These are phyloP conservation scores for Uronychia setigera DNA, from an alignment of 73 alveolate species.

Conservation along the genomic window DNA sequence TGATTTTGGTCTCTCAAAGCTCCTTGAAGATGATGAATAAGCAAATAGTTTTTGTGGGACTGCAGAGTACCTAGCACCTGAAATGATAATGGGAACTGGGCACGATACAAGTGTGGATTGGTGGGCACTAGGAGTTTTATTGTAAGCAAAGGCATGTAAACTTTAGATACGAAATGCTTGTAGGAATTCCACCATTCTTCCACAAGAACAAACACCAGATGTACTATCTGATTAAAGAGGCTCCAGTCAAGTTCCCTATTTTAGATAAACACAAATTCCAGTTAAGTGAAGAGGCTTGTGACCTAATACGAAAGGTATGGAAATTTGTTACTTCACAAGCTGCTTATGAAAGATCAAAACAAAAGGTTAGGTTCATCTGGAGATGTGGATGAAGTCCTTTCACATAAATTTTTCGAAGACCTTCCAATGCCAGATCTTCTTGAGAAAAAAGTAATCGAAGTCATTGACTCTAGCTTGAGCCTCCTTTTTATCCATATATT, in stretches of 20 bases:
- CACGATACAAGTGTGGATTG: conserved; percentile 78
- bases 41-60: conserved; percentile 81
- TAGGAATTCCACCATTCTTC: conserved; percentile 80
- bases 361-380: conserved; percentile 48
- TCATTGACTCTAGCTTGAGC: neutral
- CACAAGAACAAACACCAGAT: conserved; percentile 62
- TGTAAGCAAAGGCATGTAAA: neutral
- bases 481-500: neutral
- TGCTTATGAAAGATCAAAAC: conserved; percentile 54
- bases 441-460: neutral
- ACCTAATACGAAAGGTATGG: conserved; percentile 33
- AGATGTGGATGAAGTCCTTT: conserved; percentile 52
- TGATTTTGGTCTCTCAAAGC: conserved; percentile 86
- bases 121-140: conserved; percentile 87
- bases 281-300: conserved; percentile 41
- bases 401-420: conserved; percentile 47
- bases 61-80: conserved; percentile 91
- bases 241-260: conserved; percentile 70
- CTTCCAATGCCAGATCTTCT: neutral
- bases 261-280: conserved; percentile 51
- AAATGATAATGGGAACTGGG: conserved; percentile 80
- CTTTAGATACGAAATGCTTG: conserved; percentile 69
- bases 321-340: conserved; percentile 2
- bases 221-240: conserved; percentile 66
- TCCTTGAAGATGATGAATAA: conserved; percentile 58